phyloP scores from a whole-genome alignment of 2,329 filamentous ascomycete genomes.

The Diaporthe eres region DNA sequence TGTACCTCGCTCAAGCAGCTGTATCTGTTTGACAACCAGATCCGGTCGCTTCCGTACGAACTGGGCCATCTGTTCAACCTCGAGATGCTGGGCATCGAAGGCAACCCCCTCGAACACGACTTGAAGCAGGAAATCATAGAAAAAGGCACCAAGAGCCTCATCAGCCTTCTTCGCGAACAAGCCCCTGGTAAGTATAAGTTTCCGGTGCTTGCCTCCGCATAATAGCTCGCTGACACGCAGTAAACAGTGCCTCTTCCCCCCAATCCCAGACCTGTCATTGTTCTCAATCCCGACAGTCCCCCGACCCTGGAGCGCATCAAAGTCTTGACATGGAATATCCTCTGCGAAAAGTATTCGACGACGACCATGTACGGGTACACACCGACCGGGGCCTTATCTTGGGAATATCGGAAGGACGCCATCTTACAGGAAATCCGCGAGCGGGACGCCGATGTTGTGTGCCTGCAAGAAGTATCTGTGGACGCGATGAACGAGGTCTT shows the following conservation, averaged over 20 bases:
- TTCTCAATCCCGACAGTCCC: constrained; percentile 78
- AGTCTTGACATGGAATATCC: constrained; percentile 93
- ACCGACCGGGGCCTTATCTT: constrained; percentile 82
- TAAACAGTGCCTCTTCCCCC: constrained; percentile 81
- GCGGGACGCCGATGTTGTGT: constrained; percentile 89
- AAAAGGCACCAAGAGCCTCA: constrained; percentile 86
- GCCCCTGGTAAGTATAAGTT: constrained; percentile 78
- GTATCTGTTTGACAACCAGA: constrained; percentile 90
- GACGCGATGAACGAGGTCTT: constrained; percentile 95
- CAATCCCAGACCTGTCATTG: constrained; percentile 80
- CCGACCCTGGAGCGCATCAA: constrained; percentile 79
- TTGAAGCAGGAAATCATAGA: constrained; percentile 88
- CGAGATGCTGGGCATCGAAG: constrained; percentile 91
- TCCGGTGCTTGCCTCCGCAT: not conserved
- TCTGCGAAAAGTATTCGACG: constrained; percentile 95
- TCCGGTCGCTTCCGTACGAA: constrained; percentile 86
- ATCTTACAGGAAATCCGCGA: constrained; percentile 87
- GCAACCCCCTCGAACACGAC: constrained; percentile 84
- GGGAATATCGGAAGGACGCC: constrained; percentile 87
- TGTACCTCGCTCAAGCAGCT: constrained; percentile 91
- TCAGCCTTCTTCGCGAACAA: constrained; percentile 86
- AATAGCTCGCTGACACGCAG: not conserved
- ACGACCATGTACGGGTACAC: constrained; percentile 90
- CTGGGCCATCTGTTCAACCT: constrained; percentile 90
- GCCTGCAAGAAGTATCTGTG: constrained; percentile 92